Evolutionary conservation across 2,329 filamentous ascomycete genomes (phyloP), one percentile per base, ranked within the genome.

Genomic region (Acrocalymma vagum): DNA sequence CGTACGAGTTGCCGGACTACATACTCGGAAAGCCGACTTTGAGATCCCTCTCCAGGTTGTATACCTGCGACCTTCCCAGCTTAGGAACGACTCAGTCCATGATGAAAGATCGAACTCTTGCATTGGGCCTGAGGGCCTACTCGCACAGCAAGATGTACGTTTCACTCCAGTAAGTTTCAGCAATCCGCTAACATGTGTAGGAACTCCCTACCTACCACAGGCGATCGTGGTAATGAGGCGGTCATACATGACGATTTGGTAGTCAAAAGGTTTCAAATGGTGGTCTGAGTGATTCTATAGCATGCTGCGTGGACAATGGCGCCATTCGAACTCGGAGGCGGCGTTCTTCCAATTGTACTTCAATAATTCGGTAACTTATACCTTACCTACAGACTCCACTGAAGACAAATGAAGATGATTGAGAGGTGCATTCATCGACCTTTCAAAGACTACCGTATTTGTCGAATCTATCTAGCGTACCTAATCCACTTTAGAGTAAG

Each of bases 11-110:
- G 29, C 37, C 15, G 29, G 37, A 17, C 15, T 40, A 25, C 29
- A 22, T 33, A 33, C 37, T 27, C 27, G 16, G 17, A 30, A 32
- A 27, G 28, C 23, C 29, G 37, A 27, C 28, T 28, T 32, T 33
- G 29, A 40, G 29, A 18, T 40, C 23, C 37, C 29, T 33, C 37
- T 40, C 23, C 37, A 40, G 37, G 29, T 40, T 25, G 37, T 40
- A 13, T 40, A 37, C 25, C 34, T 37, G 11, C 14, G 34, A 37
- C n/a, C 34, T 29, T 37, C 25, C 25, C 34, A 37, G 34, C 3
- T 37, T 27, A 29, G 24, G 23, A 37, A 29, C 24, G 34, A 37
- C 34, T 27, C 24, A 37, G 34, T 37, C 34, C 25, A 29, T 16
- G 34, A 34, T 25, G 31, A 34, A 22, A 34, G 31, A 34, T 34